Percentiles rank a stretch among this genome's conserved stretches.
These are phyloP conservation scores for Penicillium verrucosum DNA, from an alignment of 2,329 filamentous ascomycete species.

Conservation along the genomic window DNA sequence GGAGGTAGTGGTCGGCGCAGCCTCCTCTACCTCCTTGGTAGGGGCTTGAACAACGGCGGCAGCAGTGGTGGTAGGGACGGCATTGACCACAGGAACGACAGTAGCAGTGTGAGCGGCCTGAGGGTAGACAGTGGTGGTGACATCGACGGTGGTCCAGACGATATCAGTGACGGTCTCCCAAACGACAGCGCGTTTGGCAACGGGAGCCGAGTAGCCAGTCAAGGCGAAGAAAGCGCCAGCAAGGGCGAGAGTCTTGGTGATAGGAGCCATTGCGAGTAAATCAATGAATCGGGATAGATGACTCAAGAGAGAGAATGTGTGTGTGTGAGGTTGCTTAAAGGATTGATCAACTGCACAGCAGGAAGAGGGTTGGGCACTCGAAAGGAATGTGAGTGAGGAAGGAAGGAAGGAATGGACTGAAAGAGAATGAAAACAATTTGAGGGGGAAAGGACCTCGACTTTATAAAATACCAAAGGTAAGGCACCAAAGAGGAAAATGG, in stretches of 20 bases:
- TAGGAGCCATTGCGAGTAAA: conserved; percentile 34
- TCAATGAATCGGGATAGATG: background rate
- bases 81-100: conserved; percentile 20
- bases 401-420: conserved; percentile 6
- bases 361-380: conserved; percentile 18
- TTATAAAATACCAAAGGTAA: conserved; percentile 1
- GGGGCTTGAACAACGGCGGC: conserved; percentile 3
- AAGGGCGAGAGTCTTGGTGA: conserved; percentile 38
- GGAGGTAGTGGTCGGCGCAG: conserved; percentile 11
- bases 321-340: conserved; percentile 8
- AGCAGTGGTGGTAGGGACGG: conserved; percentile 15
- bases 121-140: conserved; percentile 49
- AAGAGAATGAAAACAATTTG: background rate
- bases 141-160: conserved; percentile 49
- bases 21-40: background rate
- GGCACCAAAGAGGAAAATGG: background rate
- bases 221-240: conserved; percentile 36
- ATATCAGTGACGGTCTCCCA: conserved; percentile 50
- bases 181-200: conserved; percentile 44
- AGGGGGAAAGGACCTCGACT: background rate
- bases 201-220: conserved; percentile 30
- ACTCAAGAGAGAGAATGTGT: background rate
- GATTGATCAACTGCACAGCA: conserved; percentile 28
- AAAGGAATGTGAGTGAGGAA: conserved; percentile 21
- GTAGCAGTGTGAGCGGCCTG: conserved; percentile 22